A percentile compares a stretch with the other conserved stretches of the same genome.
Conservation (phyloP, 768 basidiomycete species). For the Multifurca ochricompacta region DNA sequence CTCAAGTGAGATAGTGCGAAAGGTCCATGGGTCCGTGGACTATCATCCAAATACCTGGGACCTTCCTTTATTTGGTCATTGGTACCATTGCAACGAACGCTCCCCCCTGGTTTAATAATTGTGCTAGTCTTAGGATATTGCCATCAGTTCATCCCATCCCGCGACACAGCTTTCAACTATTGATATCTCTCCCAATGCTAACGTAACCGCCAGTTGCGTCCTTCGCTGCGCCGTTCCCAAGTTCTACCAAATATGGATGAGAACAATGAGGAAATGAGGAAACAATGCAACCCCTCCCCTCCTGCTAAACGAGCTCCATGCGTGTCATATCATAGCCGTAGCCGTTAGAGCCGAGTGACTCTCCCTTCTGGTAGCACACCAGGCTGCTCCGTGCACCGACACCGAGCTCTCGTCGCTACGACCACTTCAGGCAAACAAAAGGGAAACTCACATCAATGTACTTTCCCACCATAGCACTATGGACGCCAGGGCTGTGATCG, state of each 20-base stretch:
- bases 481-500: constrained; percentile 4
- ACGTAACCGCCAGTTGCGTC: constrained; percentile 16
- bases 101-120: neutral
- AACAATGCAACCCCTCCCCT: neutral
- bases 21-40: constrained; percentile 14
- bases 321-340: neutral
- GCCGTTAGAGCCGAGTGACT: neutral
- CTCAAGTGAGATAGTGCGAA: too few species aligned
- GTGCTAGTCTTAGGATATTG: neutral
- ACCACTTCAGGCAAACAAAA: constrained; percentile 13
- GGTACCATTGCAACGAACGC: neutral
- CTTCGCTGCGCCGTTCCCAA: constrained; percentile 1
- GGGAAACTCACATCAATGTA: constrained; percentile 20
- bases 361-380: constrained; percentile 3
- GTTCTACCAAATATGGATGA: constrained; percentile 17
- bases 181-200: constrained; percentile 18
- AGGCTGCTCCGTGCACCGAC: neutral
- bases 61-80: neutral
- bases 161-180: constrained; percentile 18
- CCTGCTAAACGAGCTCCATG: neutral
- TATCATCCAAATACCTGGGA: neutral
- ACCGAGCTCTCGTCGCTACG: constrained; percentile 5
- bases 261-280: constrained; percentile 20
- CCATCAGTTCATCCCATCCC: constrained; percentile 12
- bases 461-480: constrained; percentile 14